Conservation (phyloP, 768 basidiomycete genomes). For the Mycena polygramma region DNA sequence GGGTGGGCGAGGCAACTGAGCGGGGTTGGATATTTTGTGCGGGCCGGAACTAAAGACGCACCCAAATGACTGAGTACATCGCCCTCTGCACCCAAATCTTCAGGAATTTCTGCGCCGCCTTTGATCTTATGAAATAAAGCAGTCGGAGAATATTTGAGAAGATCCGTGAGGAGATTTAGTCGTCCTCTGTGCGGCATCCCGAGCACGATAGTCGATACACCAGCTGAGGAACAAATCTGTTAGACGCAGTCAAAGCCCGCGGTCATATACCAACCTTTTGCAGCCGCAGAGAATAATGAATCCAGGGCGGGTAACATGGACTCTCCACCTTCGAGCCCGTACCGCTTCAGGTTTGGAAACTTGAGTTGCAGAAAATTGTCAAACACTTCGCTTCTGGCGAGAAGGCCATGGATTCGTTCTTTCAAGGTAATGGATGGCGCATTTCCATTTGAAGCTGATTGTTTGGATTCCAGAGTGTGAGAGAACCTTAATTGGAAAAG, state of each 20-base stretch:
- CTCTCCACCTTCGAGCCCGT: constrained; percentile 93
- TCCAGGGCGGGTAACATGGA: constrained; percentile 94
- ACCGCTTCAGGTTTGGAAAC: constrained; percentile 90
- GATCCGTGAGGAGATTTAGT: constrained; percentile 85
- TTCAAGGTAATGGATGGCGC: constrained; percentile 54
- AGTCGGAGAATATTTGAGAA: constrained; percentile 75
- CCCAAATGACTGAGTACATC: constrained; percentile 92
- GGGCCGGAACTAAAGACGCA: constrained; percentile 44
- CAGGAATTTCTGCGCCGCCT: constrained; percentile 79
- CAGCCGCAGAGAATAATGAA: constrained; percentile 76
- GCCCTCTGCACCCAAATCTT: constrained; percentile 76
- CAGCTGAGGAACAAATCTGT: constrained; percentile 54
- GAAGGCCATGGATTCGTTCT: constrained; percentile 72
- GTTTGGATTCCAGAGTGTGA: constrained; percentile 80
- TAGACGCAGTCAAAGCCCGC: not conserved
- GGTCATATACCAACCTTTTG: constrained; percentile 53
- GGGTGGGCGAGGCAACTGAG: too few species aligned
- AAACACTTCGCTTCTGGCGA: constrained; percentile 83
- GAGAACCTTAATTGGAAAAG: constrained; percentile 66
- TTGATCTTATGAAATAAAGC: constrained; percentile 91
- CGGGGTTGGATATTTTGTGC: constrained; percentile 47
- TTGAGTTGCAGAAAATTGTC: constrained; percentile 90
- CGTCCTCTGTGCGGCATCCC: constrained; percentile 93
- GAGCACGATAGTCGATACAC: constrained; percentile 78
- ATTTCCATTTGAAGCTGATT: constrained; percentile 51